A percentile compares a stretch with the other conserved stretches of the same genome.
Conservation (phyloP, 192 early-diverging fungal genomes). For the Mortierella hygrophila region DNA sequence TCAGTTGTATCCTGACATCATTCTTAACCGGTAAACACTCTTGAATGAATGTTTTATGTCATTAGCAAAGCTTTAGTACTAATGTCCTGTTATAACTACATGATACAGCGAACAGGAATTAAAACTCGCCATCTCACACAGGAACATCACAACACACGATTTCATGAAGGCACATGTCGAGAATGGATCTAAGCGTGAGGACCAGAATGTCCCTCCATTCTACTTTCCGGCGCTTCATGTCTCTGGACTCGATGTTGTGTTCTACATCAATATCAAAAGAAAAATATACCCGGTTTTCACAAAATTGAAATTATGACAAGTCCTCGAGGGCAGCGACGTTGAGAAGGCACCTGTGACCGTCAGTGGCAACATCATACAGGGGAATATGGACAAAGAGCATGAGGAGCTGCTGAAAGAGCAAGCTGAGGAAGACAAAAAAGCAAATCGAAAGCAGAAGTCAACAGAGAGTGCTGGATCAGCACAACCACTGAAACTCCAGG, state of each 20-base stretch:
- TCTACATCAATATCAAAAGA: not conserved
- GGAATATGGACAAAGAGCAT: slow-evolving; percentile 25
- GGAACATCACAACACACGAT: slow-evolving; percentile 26
- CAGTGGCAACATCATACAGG: not conserved
- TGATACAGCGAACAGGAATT: slow-evolving; percentile 21
- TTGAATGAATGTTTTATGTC: no score
- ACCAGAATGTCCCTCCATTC: slow-evolving; percentile 32
- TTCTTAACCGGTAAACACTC: no score
- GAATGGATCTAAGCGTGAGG: slow-evolving; percentile 18
- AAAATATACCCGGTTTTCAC: not conserved
- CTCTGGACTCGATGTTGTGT: slow-evolving; percentile 32
- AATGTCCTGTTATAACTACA: no score
- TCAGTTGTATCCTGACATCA: no score
- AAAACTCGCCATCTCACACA: slow-evolving; percentile 30
- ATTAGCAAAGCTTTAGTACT: no score
- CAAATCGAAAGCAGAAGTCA: no score
- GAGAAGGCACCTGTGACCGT: no score
- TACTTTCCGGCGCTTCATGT: slow-evolving; percentile 34
- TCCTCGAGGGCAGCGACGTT: no score
- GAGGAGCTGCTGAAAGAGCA: slow-evolving; percentile 4
- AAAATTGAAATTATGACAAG: no score
- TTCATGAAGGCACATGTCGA: slow-evolving; percentile 36
- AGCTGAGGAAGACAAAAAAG: slow-evolving; percentile 1
- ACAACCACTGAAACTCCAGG: slow-evolving; percentile 12
- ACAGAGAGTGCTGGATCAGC: not conserved